Evolutionary conservation across 352 stramenopile genomes (phyloP), one percentile per base, ranked within the genome.

Genomic region (Halophytophthora polymorphica): DNA sequence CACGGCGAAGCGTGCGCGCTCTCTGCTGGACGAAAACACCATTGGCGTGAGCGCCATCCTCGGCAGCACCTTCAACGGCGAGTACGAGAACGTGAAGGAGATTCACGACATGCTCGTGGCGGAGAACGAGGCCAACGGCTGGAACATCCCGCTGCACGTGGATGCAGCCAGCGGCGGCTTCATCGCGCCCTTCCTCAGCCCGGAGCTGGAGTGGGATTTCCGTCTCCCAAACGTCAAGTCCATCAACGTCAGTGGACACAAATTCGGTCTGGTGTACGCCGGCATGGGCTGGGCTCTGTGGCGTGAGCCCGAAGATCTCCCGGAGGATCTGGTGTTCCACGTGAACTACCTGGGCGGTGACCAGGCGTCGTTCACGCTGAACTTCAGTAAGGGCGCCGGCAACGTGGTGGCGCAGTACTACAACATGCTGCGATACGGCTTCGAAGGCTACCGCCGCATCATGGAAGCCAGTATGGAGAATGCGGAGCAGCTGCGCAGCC

Each of bases 241-340:
- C 23, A 96, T 98, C 56, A 97, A 96, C 53, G 84, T 93, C n/a
- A 96, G 85, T 43, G 91, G 91, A 40, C 91, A 98, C 76, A 98
- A 98, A 61, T 98, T 97, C 64, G 91, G 91, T 1, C 78, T 97
- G 22, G 85, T 93, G 41, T 96, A 96, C 56, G 88, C 86, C n/a
- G 91, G 91, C 23, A 97, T 96, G 66, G 91, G 91, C 36, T 97
- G 89, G 89, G 83, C 93, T 2, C 57, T 97, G 10, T 98, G 91
- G 79, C 86, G 84, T n/a, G 82, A 95, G 48, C 50, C 62, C 1
- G 56, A 69, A 14, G 85, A 95, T 53, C 68, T 96, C 6, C 88
- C 88, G 4, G 82, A 92, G 0, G 86, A 96, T 50, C 65, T 96
- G 19, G 76, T 96, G 45, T 96, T 96, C 68, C 86, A 95, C 53